Percentiles rank a stretch among this genome's conserved stretches.
These are phyloP conservation scores for Jatropha multifida DNA, from an alignment of 441 rosid species.

Conservation along the genomic window DNA sequence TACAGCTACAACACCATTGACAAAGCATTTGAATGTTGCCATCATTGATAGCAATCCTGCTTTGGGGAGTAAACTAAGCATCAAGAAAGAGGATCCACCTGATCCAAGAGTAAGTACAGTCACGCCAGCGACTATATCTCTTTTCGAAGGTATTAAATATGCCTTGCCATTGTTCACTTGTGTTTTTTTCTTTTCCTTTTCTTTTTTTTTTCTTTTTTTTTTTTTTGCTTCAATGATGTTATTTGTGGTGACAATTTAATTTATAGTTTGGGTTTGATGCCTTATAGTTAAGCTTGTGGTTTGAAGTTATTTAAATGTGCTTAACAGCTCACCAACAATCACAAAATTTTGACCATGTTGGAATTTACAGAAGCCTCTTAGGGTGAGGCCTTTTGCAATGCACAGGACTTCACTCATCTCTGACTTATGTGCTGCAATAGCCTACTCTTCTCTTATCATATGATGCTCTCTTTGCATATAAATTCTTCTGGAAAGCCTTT, in stretches of 20 bases:
- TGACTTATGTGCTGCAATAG: neutral
- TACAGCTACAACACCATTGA: conserved; percentile 85
- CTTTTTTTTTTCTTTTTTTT: no score
- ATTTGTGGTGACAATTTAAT: neutral
- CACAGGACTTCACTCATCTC: conserved; percentile 2
- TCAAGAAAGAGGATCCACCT: conserved; percentile 69
- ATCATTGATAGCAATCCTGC: conserved; percentile 90
- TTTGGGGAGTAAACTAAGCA: conserved; percentile 42
- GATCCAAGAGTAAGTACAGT: conserved; percentile 96
- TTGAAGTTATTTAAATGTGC: neutral
- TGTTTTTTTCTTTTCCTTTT: no score
- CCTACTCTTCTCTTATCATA: neutral
- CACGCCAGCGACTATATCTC: conserved; percentile 78
- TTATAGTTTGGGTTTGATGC: conserved; percentile 3
- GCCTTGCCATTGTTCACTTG: conserved; percentile 3
- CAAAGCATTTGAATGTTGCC: conserved; percentile 84
- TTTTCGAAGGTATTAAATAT: conserved; percentile 63
- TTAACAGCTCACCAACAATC: neutral
- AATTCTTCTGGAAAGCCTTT: neutral
- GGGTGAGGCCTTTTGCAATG: neutral
- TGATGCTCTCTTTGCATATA: neutral
- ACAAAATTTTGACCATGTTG: neutral
- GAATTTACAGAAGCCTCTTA: neutral
- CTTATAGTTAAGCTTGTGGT: neutral
- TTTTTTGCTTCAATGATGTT: neutral